A percentile compares a stretch with the other conserved stretches of the same genome.
phyloP scores from a whole-genome alignment of 2,329 filamentous ascomycete species.

The Emergomyces orientalis region DNA sequence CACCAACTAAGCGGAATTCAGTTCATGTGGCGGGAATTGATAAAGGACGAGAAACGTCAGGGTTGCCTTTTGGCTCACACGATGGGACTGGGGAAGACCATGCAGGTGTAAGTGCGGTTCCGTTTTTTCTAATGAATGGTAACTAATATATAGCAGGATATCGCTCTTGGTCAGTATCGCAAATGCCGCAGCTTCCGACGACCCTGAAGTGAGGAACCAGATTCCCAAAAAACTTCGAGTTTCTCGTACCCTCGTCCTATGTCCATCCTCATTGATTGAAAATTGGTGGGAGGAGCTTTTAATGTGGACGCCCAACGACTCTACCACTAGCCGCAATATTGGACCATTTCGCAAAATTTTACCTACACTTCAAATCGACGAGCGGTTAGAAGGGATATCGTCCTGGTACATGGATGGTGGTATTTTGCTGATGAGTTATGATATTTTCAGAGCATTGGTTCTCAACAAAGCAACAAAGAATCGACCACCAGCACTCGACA shows the following conservation, averaged over 20 bases:
- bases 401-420: slow-evolving; percentile 59
- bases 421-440: slow-evolving; percentile 67
- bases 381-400: slow-evolving; percentile 42
- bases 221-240: slow-evolving; percentile 56
- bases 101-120: slow-evolving; percentile 56
- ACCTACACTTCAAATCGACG: slow-evolving; percentile 23
- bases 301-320: slow-evolving; percentile 51
- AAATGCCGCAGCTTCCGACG: slow-evolving; percentile 52
- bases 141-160: slow-evolving; percentile 40
- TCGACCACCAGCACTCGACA: slow-evolving; percentile 23
- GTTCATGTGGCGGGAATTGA: slow-evolving; percentile 81
- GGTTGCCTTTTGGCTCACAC: slow-evolving; percentile 79
- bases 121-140: neutral
- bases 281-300: slow-evolving; percentile 77
- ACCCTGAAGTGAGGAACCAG: slow-evolving; percentile 51
- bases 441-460: slow-evolving; percentile 50
- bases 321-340: neutral
- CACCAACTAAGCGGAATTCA: slow-evolving; percentile 75
- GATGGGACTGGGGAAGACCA: slow-evolving; percentile 88
- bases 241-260: slow-evolving; percentile 62
- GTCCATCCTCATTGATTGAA: slow-evolving; percentile 62
- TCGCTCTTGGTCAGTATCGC: slow-evolving; percentile 68
- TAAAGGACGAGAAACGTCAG: slow-evolving; percentile 52
- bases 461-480: slow-evolving; percentile 25
- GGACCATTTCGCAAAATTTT: slow-evolving; percentile 36